Conservation (phyloP, 495 filamentous ascomycete genomes). For the Entonaema liquescens region DNA sequence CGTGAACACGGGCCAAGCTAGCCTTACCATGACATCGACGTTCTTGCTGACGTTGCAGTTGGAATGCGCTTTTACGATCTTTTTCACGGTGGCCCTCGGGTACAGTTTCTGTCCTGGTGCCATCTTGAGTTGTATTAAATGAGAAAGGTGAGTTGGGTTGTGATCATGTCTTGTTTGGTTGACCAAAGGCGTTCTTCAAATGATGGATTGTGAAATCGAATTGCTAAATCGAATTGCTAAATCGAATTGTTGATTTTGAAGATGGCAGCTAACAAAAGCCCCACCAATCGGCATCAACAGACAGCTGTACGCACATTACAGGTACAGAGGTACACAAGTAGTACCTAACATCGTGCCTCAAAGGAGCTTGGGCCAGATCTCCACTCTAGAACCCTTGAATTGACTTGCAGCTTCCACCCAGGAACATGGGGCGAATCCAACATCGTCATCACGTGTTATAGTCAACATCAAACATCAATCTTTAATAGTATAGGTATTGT, state of each 20-base stretch:
- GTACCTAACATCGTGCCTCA: too few species aligned
- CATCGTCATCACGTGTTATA: background rate
- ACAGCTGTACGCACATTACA: background rate
- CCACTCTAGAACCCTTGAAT: background rate
- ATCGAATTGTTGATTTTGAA: slow-evolving; percentile 8
- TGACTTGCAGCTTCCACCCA: background rate
- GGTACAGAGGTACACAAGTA: background rate
- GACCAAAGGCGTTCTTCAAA: background rate
- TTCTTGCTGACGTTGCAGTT: slow-evolving; percentile 83
- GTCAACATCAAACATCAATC: slow-evolving; percentile 4
- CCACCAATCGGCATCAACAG: background rate
- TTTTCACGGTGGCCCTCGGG: slow-evolving; percentile 83
- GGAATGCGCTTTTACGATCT: slow-evolving; percentile 89
- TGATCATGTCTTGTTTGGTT: background rate
- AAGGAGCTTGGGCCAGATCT: slow-evolving; percentile 1
- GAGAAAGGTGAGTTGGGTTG: background rate
- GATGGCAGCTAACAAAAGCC: background rate
- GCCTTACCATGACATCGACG: slow-evolving; percentile 81
- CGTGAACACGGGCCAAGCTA: slow-evolving; percentile 24
- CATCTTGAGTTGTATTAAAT: slow-evolving; percentile 49
- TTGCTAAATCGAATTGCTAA: background rate
- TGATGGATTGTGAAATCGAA: background rate
- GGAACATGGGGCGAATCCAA: background rate
- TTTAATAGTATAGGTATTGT: background rate
- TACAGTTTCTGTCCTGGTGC: slow-evolving; percentile 75